Evolutionary conservation across 805 yeast genomes (phyloP).

Genomic region (Ogataea henricii): DNA sequence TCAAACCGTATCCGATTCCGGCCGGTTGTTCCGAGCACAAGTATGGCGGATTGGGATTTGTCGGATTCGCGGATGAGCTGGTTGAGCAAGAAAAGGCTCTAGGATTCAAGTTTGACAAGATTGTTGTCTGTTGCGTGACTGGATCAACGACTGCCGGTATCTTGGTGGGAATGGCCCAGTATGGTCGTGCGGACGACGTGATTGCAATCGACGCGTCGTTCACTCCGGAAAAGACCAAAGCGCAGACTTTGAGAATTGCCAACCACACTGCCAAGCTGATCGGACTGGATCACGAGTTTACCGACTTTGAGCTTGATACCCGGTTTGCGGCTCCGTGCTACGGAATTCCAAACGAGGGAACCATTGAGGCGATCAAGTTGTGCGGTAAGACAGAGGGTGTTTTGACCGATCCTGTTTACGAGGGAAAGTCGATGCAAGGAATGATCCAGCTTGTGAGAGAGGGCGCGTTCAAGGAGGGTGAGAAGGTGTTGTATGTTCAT

Average conservation of each 20-base stretch:
- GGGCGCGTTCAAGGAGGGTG: slow-evolving; percentile 1
- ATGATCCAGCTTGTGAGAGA: slow-evolving; percentile 2
- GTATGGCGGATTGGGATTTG: slow-evolving; percentile 40
- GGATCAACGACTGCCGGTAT: slow-evolving; percentile 40
- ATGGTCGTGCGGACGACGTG: slow-evolving; percentile 36
- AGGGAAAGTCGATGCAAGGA: slow-evolving; percentile 36
- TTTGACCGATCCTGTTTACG: slow-evolving; percentile 40
- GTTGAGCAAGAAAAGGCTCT: slow-evolving; percentile 36
- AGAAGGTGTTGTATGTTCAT: background rate
- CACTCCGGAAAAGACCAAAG: slow-evolving; percentile 38
- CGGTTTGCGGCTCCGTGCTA: slow-evolving; percentile 38
- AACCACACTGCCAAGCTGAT: slow-evolving; percentile 35
- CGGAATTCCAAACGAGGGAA: slow-evolving; percentile 40
- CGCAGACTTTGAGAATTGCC: slow-evolving; percentile 37
- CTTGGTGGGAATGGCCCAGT: slow-evolving; percentile 37
- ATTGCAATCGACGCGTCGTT: slow-evolving; percentile 40
- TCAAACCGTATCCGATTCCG: slow-evolving; percentile 40
- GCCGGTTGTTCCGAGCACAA: slow-evolving; percentile 38
- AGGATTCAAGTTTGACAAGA: slow-evolving; percentile 37
- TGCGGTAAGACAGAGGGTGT: slow-evolving; percentile 39
- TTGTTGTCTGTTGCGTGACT: slow-evolving; percentile 39
- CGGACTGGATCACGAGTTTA: slow-evolving; percentile 32
- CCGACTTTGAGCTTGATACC: slow-evolving; percentile 32
- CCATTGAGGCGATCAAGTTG: slow-evolving; percentile 39
- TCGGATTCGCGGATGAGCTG: slow-evolving; percentile 39